Evolutionary conservation across 208 protist genomes (phyloP).

Genomic region (Crithidia brevicula): DNA sequence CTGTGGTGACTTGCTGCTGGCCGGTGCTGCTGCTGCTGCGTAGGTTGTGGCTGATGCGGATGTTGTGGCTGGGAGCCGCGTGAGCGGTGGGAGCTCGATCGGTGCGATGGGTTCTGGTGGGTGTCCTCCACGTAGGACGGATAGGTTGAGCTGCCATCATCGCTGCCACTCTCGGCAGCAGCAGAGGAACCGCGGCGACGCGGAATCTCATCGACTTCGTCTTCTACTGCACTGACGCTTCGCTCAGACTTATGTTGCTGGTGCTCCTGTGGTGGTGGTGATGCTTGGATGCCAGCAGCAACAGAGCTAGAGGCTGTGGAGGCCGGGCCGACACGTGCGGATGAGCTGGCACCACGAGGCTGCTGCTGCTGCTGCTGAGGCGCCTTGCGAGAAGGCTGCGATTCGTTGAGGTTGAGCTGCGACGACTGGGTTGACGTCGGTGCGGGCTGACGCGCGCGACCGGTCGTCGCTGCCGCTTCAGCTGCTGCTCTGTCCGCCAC

Average conservation of each 20-base stretch:
- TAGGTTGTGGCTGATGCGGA: background rate
- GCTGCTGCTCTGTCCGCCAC: background rate
- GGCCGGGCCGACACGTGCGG: background rate
- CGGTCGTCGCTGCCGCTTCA: background rate
- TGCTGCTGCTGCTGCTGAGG: conserved; percentile 1
- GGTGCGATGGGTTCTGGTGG: background rate
- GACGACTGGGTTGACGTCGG: background rate
- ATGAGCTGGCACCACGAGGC: background rate
- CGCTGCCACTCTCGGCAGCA: background rate
- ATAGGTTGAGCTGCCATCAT: background rate
- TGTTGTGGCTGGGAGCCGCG: background rate
- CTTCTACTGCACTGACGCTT: background rate
- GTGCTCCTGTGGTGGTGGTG: background rate
- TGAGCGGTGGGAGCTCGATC: background rate
- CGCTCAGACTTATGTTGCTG: background rate
- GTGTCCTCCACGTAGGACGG: background rate
- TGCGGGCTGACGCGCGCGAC: background rate
- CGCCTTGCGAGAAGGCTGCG: background rate
- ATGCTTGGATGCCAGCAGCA: background rate
- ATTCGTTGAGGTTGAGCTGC: background rate
- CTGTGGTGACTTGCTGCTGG: background rate
- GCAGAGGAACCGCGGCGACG: conserved; percentile 12
- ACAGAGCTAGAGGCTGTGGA: conserved; percentile 4
- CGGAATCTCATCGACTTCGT: background rate
- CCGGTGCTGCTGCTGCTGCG: conserved; percentile 16